Conservation (phyloP, 345 rosid genomes). For the Punica granatum region DNA sequence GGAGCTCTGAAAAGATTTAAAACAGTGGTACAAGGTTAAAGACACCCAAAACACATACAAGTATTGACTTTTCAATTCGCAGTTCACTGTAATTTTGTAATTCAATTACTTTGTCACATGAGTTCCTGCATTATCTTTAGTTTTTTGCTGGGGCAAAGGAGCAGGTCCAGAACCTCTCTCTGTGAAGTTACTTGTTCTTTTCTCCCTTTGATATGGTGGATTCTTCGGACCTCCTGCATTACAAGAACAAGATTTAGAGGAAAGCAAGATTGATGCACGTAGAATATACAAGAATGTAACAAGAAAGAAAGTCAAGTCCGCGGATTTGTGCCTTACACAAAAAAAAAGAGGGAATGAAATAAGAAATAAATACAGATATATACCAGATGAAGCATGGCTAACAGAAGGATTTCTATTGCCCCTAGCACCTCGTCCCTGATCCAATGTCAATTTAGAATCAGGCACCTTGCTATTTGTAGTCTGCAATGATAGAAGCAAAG, state of each 20-base stretch:
- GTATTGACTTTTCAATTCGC: neutral
- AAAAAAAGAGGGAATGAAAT: neutral
- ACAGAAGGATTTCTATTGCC: conserved; percentile 37
- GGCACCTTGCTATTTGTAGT: conserved; percentile 14
- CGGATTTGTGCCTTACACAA: neutral
- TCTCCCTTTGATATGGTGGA: conserved; percentile 47
- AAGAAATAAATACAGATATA: neutral
- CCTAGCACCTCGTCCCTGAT: conserved; percentile 35
- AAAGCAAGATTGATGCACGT: neutral
- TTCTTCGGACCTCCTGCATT: conserved; percentile 40
- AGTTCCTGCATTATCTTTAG: conserved; percentile 23
- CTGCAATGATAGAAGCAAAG: conserved; percentile 14
- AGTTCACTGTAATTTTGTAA: neutral
- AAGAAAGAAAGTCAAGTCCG: neutral
- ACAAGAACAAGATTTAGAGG: neutral
- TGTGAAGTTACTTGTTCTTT: conserved; percentile 29
- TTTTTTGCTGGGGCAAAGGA: conserved; percentile 24
- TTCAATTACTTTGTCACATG: conserved; percentile 38
- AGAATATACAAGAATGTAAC: neutral
- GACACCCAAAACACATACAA: neutral
- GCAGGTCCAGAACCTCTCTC: conserved; percentile 31
- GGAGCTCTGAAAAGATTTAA: conserved; percentile 25
- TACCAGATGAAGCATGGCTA: conserved; percentile 35
- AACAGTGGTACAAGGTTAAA: neutral
- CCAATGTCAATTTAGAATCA: conserved; percentile 17